phyloP scores from a whole-genome alignment of 202 grass and related monocot genomes.

The Thinopyrum obtusiflorum region DNA sequence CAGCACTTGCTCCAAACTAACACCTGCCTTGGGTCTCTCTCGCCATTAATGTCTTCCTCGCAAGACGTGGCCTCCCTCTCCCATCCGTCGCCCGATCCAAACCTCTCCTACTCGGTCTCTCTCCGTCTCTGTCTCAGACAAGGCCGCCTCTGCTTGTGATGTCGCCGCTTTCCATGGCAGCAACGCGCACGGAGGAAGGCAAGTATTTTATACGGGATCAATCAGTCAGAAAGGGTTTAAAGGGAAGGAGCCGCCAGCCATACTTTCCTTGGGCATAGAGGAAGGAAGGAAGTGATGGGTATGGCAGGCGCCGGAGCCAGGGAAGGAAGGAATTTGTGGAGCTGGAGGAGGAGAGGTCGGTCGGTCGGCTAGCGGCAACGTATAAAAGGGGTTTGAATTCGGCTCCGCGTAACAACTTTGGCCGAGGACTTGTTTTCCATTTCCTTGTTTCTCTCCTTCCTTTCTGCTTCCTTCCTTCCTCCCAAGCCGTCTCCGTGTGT shows the following conservation, averaged over 20 bases:
- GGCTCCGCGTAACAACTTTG: slow-evolving; percentile 40
- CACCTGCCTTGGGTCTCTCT: slow-evolving; percentile 11
- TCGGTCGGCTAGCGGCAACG: not conserved
- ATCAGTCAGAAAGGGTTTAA: not conserved
- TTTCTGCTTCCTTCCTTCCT: slow-evolving; percentile 4
- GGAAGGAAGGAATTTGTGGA: slow-evolving; percentile 52
- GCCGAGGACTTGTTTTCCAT: not conserved
- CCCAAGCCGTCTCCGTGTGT: not conserved
- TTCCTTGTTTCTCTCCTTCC: slow-evolving; percentile 9
- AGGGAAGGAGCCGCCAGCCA: slow-evolving; percentile 39
- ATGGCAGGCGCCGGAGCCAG: slow-evolving; percentile 30
- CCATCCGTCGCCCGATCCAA: slow-evolving; percentile 11
- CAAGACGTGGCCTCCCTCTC: slow-evolving; percentile 6
- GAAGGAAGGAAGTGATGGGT: slow-evolving; percentile 24
- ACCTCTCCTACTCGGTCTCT: not conserved
- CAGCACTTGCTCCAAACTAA: not conserved
- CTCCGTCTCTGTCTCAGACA: not conserved
- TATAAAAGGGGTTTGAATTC: slow-evolving; percentile 36
- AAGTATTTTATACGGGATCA: slow-evolving; percentile 29
- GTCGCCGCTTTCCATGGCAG: slow-evolving; percentile 11
- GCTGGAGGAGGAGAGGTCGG: not conserved
- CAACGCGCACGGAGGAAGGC: slow-evolving; percentile 4
- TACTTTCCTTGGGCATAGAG: slow-evolving; percentile 69
- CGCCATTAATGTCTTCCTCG: slow-evolving; percentile 32
- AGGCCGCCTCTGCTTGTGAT: not conserved